These are phyloP conservation scores for Dryas drummondii DNA, from an alignment of 306 rosid species.

Conservation along the genomic window DNA sequence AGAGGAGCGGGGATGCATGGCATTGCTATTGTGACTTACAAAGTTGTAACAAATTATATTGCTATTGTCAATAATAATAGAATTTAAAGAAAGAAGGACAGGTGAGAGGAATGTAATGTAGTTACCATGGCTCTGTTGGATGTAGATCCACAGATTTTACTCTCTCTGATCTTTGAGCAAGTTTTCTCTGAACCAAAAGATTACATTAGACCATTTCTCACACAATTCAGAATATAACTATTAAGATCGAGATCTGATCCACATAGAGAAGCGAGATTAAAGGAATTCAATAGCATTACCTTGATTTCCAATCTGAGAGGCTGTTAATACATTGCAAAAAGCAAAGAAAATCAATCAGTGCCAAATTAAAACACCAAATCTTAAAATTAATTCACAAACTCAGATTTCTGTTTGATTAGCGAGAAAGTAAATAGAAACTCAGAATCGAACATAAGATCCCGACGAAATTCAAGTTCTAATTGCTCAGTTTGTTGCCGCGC, in stretches of 20 bases:
- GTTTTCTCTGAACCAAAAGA: conserved; percentile 49
- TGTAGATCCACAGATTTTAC: conserved; percentile 99
- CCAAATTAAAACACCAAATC: conserved; percentile 20
- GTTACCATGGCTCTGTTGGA: conserved; percentile 99
- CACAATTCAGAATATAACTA: conserved; percentile 20
- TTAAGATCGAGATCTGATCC: conserved; percentile 21
- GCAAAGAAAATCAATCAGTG: conserved; percentile 41
- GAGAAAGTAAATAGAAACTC: not conserved
- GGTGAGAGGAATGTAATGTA: conserved; percentile 3
- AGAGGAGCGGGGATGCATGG: not conserved
- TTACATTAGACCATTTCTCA: conserved; percentile 19
- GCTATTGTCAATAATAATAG: not conserved
- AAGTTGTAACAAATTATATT: not conserved
- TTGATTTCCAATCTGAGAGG: conserved; percentile 99
- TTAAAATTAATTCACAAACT: not conserved
- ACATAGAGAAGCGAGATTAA: conserved; percentile 7
- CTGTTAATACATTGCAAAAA: conserved; percentile 51
- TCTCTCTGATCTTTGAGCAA: conserved; percentile 65
- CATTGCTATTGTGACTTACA: not conserved
- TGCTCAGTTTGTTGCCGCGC: conserved; percentile 3
- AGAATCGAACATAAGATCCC: conserved; percentile 48
- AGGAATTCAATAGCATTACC: conserved; percentile 41
- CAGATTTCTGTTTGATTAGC: not conserved
- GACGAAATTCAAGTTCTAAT: conserved; percentile 16
- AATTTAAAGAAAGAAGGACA: not conserved